Evolutionary conservation across 1,139 yeast species (phyloP).

Genomic region (Candida sanyaensis): DNA sequence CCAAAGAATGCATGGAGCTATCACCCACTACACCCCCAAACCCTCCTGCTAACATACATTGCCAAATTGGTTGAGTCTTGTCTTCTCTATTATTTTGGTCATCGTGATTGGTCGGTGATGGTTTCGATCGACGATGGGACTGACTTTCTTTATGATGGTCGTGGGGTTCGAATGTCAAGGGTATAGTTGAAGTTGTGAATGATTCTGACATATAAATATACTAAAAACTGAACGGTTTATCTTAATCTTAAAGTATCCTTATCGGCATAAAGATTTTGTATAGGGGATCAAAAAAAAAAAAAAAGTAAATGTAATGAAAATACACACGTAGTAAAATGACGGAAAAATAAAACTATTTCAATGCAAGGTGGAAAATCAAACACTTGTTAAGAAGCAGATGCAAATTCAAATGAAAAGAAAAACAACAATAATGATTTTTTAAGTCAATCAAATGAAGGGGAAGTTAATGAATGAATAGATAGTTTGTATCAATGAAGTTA

Average conservation of each 20-base stretch:
- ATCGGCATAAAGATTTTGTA: not conserved
- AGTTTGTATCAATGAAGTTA: too few relatives aligned
- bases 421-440: too few relatives aligned
- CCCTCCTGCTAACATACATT: constrained; percentile 87
- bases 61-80: constrained; percentile 46
- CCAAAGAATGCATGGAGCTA: constrained; percentile 90
- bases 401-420: too few relatives aligned
- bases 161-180: constrained; percentile 37
- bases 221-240: not conserved
- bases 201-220: constrained; percentile 30
- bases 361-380: not conserved
- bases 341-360: not conserved
- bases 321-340: not conserved
- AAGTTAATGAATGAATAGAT: too few relatives aligned
- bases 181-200: constrained; percentile 46
- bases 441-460: too few relatives aligned
- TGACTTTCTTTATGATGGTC: constrained; percentile 14
- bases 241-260: not conserved
- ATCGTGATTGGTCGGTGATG: constrained; percentile 5
- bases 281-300: not conserved
- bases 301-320: not conserved
- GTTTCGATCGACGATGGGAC: constrained; percentile 10
- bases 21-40: constrained; percentile 95
- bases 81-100: constrained; percentile 1
- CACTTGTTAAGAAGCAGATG: too few relatives aligned